phyloP scores from a whole-genome alignment of 768 basidiomycete species.

The Agaricus sinodeliciosus region DNA sequence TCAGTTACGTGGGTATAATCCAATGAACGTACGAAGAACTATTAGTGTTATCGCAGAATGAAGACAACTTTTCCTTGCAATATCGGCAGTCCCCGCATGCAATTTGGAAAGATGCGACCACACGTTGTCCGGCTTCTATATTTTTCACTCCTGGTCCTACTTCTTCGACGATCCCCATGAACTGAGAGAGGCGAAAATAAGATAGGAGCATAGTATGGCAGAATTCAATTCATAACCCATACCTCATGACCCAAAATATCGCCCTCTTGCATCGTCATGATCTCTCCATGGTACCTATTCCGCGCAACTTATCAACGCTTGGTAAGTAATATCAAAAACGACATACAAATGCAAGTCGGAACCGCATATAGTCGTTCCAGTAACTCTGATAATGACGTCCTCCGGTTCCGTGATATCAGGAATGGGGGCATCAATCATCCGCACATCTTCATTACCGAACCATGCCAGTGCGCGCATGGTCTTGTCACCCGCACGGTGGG shows the following conservation, averaged over 20 bases:
- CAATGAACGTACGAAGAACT: constrained; percentile 41
- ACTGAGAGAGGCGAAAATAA: constrained; percentile 22
- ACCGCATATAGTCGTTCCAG: constrained; percentile 71
- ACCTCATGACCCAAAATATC: constrained; percentile 75
- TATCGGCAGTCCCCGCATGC: constrained; percentile 68
- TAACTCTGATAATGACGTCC: constrained; percentile 71
- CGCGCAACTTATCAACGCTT: not conserved
- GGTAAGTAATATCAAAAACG: not conserved
- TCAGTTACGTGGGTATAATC: constrained; percentile 7
- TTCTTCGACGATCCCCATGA: constrained; percentile 64
- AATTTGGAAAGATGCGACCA: constrained; percentile 76
- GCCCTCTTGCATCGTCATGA: constrained; percentile 60
- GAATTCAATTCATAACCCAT: constrained; percentile 2
- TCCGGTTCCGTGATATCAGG: constrained; percentile 63
- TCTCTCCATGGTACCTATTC: constrained; percentile 55
- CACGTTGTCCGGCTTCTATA: constrained; percentile 57
- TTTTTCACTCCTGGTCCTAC: constrained; percentile 60
- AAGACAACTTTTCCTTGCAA: constrained; percentile 68
- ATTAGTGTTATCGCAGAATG: constrained; percentile 72
- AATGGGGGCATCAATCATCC: constrained; percentile 31
- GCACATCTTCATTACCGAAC: constrained; percentile 50
- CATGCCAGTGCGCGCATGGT: constrained; percentile 68
- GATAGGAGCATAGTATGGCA: not conserved
- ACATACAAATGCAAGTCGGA: constrained; percentile 52
- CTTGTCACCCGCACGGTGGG: constrained; percentile 39